These are phyloP conservation scores for Alloteropsis angusta DNA, from an alignment of 202 grass and related monocot genomes.

Conservation along the genomic window DNA sequence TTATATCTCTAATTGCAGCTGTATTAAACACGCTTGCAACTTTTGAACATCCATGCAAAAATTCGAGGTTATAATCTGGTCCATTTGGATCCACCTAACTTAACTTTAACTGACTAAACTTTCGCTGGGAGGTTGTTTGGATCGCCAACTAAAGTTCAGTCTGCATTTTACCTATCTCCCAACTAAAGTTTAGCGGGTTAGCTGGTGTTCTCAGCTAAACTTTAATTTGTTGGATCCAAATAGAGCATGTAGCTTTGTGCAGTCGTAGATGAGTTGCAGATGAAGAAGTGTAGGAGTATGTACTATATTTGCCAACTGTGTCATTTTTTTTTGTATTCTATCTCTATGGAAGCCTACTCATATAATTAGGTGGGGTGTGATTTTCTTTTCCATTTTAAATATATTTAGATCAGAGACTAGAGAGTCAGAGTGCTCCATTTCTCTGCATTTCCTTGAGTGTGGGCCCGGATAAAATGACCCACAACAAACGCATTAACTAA, in stretches of 20 bases:
- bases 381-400: not conserved
- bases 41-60: slow-evolving; percentile 1
- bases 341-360: not conserved
- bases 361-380: not conserved
- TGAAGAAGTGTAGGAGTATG: not conserved
- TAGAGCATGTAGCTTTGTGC: too few relatives aligned
- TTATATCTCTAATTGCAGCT: not conserved
- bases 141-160: too few relatives aligned
- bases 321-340: not conserved
- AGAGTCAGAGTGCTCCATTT: not conserved
- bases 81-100: too few relatives aligned
- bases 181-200: too few relatives aligned
- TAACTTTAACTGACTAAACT: too few relatives aligned
- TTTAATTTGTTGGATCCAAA: too few relatives aligned
- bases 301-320: not conserved
- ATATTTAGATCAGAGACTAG: not conserved
- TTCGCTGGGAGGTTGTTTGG: too few relatives aligned
- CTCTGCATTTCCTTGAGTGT: not conserved
- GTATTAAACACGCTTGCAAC: not conserved
- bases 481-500: slow-evolving; percentile 28
- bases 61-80: too few relatives aligned
- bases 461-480: slow-evolving; percentile 18
- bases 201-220: too few relatives aligned
- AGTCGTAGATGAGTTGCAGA: too few relatives aligned
- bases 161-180: too few relatives aligned